Percentiles rank a stretch among this genome's conserved stretches.
phyloP scores from a whole-genome alignment of 768 basidiomycete genomes.

The Trametes gibbosa region DNA sequence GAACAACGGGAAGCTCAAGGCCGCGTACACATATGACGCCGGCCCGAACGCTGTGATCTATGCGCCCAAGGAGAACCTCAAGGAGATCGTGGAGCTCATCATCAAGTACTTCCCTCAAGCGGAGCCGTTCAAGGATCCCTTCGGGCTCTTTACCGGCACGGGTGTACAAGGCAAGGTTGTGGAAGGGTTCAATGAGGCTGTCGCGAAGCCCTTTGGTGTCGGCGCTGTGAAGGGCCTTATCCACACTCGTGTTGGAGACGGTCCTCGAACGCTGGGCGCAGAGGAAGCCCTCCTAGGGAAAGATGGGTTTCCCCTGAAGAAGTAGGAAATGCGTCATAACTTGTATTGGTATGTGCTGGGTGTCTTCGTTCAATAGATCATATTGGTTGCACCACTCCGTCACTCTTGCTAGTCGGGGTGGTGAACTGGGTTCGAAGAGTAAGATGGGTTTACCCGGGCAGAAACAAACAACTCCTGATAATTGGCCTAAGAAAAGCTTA shows the following conservation, averaged over 20 bases:
- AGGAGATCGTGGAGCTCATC: slow-evolving; percentile 74
- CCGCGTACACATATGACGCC: slow-evolving; percentile 98
- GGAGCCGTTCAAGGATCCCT: slow-evolving; percentile 74
- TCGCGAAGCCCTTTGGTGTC: slow-evolving; percentile 67
- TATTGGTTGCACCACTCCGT: background rate
- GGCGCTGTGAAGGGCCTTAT: slow-evolving; percentile 89
- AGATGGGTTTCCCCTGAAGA: slow-evolving; percentile 64
- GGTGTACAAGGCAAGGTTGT: slow-evolving; percentile 51
- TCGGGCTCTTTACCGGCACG: slow-evolving; percentile 51
- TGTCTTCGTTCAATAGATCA: background rate
- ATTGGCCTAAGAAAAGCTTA: no score
- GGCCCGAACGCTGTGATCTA: slow-evolving; percentile 99
- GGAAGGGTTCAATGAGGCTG: slow-evolving; percentile 74
- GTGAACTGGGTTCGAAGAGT: no score
- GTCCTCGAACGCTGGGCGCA: slow-evolving; percentile 66
- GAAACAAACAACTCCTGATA: no score
- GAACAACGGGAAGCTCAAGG: slow-evolving; percentile 59
- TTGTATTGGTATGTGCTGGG: background rate
- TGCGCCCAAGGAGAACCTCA: slow-evolving; percentile 71
- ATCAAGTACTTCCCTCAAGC: slow-evolving; percentile 84
- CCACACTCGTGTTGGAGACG: slow-evolving; percentile 90
- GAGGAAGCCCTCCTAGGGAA: slow-evolving; percentile 64
- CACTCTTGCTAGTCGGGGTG: no score
- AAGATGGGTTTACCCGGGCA: no score
- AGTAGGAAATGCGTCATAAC: background rate